Percentiles rank a stretch among this genome's conserved stretches.
Evolutionary conservation across 2,329 filamentous ascomycete genomes (phyloP).

Genomic region (Fusarium sp.): DNA sequence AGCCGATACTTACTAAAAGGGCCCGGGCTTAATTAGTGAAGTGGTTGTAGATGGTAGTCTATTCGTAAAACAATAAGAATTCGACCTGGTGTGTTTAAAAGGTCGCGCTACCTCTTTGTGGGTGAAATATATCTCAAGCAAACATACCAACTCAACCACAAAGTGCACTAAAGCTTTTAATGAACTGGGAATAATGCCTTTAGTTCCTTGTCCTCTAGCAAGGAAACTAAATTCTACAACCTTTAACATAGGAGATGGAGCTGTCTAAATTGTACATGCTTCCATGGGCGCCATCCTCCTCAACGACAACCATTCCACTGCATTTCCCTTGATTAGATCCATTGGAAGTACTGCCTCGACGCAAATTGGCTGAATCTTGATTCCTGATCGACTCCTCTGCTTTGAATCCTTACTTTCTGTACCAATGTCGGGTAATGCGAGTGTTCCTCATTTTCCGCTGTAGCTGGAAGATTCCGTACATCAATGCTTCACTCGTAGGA

Average conservation of each 20-base stretch:
- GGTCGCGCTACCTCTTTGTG: not conserved
- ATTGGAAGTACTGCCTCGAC: not conserved
- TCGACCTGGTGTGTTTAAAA: not conserved
- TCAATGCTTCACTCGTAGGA: constrained; percentile 68
- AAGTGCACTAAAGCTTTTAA: not conserved
- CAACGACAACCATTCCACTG: not conserved
- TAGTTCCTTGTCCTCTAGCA: not conserved
- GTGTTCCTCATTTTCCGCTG: constrained; percentile 79
- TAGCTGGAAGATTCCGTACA: constrained; percentile 78
- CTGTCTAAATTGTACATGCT: not conserved
- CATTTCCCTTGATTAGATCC: not conserved
- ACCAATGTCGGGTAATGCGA: constrained; percentile 66
- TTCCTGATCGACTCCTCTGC: not conserved
- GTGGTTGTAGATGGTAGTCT: not conserved
- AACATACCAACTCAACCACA: not conserved
- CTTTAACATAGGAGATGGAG: constrained; percentile 3
- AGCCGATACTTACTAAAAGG: not conserved
- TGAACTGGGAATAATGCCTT: not conserved
- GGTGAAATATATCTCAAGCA: no score
- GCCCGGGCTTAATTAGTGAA: not conserved
- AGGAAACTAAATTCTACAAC: constrained; percentile 6
- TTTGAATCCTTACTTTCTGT: constrained; percentile 58
- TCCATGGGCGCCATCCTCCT: not conserved
- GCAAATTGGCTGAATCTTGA: not conserved
- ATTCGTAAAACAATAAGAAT: not conserved